These are phyloP conservation scores for Cenchrus fungigraminus DNA, from an alignment of 176 grass and related monocot genomes.

Conservation along the genomic window DNA sequence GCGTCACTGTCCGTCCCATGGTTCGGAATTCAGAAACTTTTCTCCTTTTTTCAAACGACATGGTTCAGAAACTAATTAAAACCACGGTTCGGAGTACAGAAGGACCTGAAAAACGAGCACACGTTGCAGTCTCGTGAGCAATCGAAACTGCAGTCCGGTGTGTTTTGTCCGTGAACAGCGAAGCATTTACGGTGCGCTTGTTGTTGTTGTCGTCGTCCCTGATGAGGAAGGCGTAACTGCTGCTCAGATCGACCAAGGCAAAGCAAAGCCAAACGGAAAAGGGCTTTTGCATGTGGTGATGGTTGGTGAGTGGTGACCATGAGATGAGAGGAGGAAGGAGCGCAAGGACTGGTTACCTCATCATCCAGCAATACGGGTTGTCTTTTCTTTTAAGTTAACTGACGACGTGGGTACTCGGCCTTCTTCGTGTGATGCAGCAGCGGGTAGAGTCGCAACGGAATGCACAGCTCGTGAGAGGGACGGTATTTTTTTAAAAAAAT, in stretches of 20 bases:
- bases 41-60: no score
- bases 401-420: not conserved
- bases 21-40: not conserved
- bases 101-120: no score
- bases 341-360: constrained; percentile 14
- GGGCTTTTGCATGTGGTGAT: constrained; percentile 6
- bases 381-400: constrained; percentile 45
- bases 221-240: not conserved
- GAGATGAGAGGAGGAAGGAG: not conserved
- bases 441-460: not conserved
- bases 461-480: not conserved
- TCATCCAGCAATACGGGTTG: constrained; percentile 24
- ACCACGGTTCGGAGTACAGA: not conserved
- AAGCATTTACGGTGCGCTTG: not conserved
- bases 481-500: not conserved
- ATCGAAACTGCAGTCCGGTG: not conserved
- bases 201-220: not conserved
- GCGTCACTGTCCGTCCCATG: not conserved
- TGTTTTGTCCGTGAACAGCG: not conserved
- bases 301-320: constrained; percentile 39
- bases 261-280: not conserved
- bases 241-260: not conserved
- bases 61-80: no score
- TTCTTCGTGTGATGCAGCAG: not conserved
- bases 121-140: not conserved